These are phyloP conservation scores for Eutrema japonicum DNA, from an alignment of 345 rosid species.

Conservation along the genomic window DNA sequence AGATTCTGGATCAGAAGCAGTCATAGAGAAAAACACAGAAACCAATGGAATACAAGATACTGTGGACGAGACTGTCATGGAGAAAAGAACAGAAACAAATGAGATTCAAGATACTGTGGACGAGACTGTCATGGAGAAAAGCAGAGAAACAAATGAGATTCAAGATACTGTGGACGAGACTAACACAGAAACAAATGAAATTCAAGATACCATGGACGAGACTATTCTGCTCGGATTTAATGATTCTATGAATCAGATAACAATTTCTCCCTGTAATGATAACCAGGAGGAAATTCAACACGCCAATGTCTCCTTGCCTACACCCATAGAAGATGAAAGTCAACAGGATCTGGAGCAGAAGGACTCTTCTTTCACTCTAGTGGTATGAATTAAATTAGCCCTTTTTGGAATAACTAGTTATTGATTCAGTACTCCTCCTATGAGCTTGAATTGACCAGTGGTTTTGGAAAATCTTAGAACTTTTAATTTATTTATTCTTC, in stretches of 20 bases:
- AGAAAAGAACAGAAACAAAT: background rate
- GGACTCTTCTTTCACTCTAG: constrained; percentile 13
- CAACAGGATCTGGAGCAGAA: constrained; percentile 28
- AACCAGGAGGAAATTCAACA: constrained; percentile 41
- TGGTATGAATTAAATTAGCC: constrained; percentile 26
- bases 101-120: constrained; percentile 12
- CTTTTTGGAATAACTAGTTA: background rate
- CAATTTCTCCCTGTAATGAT: constrained; percentile 24
- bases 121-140: constrained; percentile 23
- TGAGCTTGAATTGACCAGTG: constrained; percentile 20
- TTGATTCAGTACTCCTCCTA: background rate
- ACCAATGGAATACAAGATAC: constrained; percentile 38
- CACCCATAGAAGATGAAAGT: constrained; percentile 13
- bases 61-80: constrained; percentile 9
- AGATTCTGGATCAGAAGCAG: constrained; percentile 49
- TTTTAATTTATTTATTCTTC: background rate
- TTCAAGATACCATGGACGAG: constrained; percentile 43
- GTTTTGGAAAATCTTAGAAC: background rate
- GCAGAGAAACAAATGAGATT: background rate
- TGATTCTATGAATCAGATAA: constrained; percentile 31
- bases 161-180: constrained; percentile 12
- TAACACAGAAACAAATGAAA: constrained; percentile 6
- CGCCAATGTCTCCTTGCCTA: constrained; percentile 10
- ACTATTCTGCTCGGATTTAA: constrained; percentile 32
- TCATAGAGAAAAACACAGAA: constrained; percentile 34